Conservation (phyloP, 164 flowering plant genomes). For the Piper longum region DNA sequence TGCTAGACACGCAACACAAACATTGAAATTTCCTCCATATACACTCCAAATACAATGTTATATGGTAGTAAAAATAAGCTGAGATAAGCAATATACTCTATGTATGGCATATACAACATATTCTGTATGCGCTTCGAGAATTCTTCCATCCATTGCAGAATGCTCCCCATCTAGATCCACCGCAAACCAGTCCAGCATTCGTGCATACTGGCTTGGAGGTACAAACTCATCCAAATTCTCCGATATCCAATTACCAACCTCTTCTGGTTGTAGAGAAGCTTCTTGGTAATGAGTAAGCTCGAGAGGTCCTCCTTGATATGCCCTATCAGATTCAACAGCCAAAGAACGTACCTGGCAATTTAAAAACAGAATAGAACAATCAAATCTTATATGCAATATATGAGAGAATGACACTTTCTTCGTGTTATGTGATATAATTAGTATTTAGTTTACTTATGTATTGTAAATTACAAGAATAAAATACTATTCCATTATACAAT, state of each 20-base stretch:
- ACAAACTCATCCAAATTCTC: conserved; percentile 21
- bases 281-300: conserved; percentile 59
- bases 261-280: conserved; percentile 38
- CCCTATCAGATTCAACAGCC: conserved; percentile 95
- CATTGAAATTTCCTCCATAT: neutral
- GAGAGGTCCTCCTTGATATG: conserved; percentile 84
- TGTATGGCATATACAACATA: conserved; percentile 93
- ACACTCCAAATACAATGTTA: neutral
- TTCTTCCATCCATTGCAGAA: conserved; percentile 98
- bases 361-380: neutral
- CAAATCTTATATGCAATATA: no score
- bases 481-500: no score
- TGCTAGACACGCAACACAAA: neutral
- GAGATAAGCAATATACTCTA: conserved; percentile 39
- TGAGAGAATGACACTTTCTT: no score
- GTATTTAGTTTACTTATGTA: no score
- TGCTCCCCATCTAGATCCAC: conserved; percentile 99
- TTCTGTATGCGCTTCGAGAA: conserved; percentile 92
- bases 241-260: conserved; percentile 20
- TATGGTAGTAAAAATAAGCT: neutral
- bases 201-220: conserved; percentile 47
- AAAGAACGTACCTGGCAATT: conserved; percentile 71
- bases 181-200: conserved; percentile 88
- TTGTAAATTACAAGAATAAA: no score
- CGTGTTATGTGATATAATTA: no score